Base-by-base conservation (phyloP, 148 eudicot species). In the Fallopia convolvulus region DNA sequence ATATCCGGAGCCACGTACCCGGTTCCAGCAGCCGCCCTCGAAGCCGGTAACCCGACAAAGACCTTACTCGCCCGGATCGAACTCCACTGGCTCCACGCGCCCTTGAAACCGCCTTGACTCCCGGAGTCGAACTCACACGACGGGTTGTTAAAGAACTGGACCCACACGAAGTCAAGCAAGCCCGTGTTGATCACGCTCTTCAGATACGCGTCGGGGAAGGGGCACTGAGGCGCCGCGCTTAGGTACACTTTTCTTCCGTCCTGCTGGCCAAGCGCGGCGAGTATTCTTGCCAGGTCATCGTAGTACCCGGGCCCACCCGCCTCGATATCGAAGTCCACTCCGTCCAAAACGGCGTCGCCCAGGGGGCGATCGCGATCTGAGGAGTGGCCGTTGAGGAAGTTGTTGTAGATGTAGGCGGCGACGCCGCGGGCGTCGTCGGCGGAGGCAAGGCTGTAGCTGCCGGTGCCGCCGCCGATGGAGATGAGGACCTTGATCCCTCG, bases 261-360 rank as follows among this genome's bases (percentile, higher is more conserved):
- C 6, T 42, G 46, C 46, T 42, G 46, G 8, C 46, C 46, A 6
- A 6, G 46, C 10, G 5, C 60, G 1, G 10, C 7, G 44, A 83
- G 40, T 13, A 49, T 52, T 3, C 52, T 21, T 30, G 83, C 81
- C 36, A 81, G 68, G 4, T 49, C 56, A 10, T 47, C 80, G 2
- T 80, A 77, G 47, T 15, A 72, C 26, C 77, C 75, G 4, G 72
- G 44, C 3, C 41, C 66, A 26, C 86, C 86, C 18, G 10, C 23
- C 52, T 78, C 83, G 41, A 80, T 83, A 76, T 83, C 81, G 49
- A 83, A 83, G 68, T 78, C 83, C 33, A 81, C 79, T 12, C 83
- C 80, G 14, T 83, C 79, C 46, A 83, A 26, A 0, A 78, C 65
- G 0, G 81, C 83, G 75, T 83, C 39, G 61, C 82, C 80, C 3